Conservation (phyloP, 345 rosid genomes). For the Turritis glabra region DNA sequence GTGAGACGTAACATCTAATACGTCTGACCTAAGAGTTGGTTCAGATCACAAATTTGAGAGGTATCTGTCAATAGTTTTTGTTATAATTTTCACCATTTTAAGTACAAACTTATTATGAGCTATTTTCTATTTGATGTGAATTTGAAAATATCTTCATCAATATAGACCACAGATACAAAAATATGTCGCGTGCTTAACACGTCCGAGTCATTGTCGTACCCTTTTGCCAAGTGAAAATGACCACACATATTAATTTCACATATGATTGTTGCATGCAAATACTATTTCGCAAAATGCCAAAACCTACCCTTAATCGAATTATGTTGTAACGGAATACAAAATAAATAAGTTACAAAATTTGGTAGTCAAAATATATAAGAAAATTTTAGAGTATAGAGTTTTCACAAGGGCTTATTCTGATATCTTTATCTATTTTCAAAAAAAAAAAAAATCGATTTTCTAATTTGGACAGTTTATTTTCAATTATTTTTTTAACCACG, state of each 20-base stretch:
- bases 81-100: neutral
- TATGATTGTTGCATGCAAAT: slow-evolving; percentile 20
- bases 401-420: neutral
- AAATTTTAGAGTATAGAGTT: neutral
- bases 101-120: neutral
- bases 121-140: neutral
- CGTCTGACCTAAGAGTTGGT: slow-evolving; percentile 15
- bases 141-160: slow-evolving; percentile 20
- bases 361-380: neutral
- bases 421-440: neutral
- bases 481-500: neutral
- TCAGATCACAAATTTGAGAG: slow-evolving; percentile 5
- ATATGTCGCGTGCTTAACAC: slow-evolving; percentile 27
- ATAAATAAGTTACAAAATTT: neutral
- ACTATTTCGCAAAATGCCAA: slow-evolving; percentile 2
- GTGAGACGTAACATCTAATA: slow-evolving; percentile 14
- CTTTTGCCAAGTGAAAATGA: slow-evolving; percentile 37
- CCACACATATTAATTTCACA: slow-evolving; percentile 13
- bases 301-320: neutral
- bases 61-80: neutral
- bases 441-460: neutral
- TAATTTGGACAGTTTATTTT: neutral
- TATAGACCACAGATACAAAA: slow-evolving; percentile 17
- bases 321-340: neutral
- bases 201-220: slow-evolving; percentile 26